Base-by-base conservation (phyloP, 2,329 filamentous ascomycete species). In the Xylaria sp. region DNA sequence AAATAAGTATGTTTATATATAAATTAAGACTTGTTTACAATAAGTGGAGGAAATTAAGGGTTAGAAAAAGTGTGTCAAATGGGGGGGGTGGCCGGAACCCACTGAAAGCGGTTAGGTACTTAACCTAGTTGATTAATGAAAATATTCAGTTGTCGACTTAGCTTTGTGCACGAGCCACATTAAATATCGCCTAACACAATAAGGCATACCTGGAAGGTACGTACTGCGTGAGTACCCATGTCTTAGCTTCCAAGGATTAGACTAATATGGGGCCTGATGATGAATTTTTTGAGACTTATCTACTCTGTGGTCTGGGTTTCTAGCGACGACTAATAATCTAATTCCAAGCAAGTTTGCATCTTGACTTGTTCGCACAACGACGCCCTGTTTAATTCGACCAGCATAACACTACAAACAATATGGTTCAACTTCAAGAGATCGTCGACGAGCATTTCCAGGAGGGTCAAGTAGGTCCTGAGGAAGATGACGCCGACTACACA, bases 371-470 rank as follows among this genome's bases (percentile, higher is more conserved):
- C 10, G 29, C n/a, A 27, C 35, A 21, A 69, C 29, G 32, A 42
- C 18, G 18, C 50, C 25, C 10, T 9, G 50, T 6, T 32, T 9
- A 27, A 18, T 27, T 13, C 23, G 9, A 13, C 48, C 25, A 29
- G 10, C 25, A 29, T 5, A 16, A 18, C 12, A 13, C 25, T 13
- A 42, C 40, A 65, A 18, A 53, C 25, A 66, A 37, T 57, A 76
- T 98, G 95, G 95, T 98, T 82, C 93, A 95, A 84, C 93, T 98
- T 80, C 93, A 93, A 80, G 95, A 98, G 86, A 95, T 98, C 79
- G 91, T 97, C 80, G 95, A 98, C 81, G 94, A 98, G 87, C 93
- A 97, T 83, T 97, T 98, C 86, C 87, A 91, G 83, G 85, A 88
- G 81, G 84, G 86, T 74, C 90, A 92, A 78, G 83, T 90, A 71